Base-by-base conservation (phyloP, 441 rosid species). In the Pelargonium fulgidum region DNA sequence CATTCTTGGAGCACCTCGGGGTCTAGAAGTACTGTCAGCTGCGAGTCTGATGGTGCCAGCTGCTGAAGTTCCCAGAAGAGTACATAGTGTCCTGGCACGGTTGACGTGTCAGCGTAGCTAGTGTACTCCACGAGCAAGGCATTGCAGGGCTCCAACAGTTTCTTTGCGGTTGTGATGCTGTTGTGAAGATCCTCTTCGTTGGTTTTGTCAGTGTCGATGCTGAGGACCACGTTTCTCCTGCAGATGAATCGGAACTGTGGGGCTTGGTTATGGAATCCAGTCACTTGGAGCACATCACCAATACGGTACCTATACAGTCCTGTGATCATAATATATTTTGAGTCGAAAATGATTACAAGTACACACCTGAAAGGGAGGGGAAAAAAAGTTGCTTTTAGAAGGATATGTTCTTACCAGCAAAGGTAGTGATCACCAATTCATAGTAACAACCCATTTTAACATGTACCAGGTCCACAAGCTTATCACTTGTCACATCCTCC, bases 211-310 rank as follows among this genome's bases (percentile, higher is more conserved):
- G 75, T 79, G 77, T 90, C 98, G 10, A 92, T 77, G 83, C 98
- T 90, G n/a, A 92, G 85, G 59, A 92, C 85, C 41, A 92, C 96
- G 65, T 92, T 90, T 74, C 91, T 87, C 84, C 98, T 77, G 84
- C 98, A 90, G 68, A 92, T 88, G 83, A 92, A 92, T 59, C 89
- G 83, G 79, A 92, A 90, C 0, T 92, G 93, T 2, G 98, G 98
- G 29, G 95, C 95, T 58, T 70, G 73, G 70, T 92, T 88, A 89
- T 92, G 81, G 78, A 88, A 92, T 39, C 92, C 90, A 0, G 87
- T 80, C 74, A 88, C 98, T 79, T 83, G 95, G 56, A 92, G 93
- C 73, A 92, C 90, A 77, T 92, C 98, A 0, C 98, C 98, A 3
- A 92, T 81, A 6, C 93, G 86, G 77, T 92, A 88, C 29, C 96